Percentiles rank a stretch among this genome's conserved stretches.
phyloP scores from a whole-genome alignment of 805 yeast genomes.

The Torulaspora microellipsoides region DNA sequence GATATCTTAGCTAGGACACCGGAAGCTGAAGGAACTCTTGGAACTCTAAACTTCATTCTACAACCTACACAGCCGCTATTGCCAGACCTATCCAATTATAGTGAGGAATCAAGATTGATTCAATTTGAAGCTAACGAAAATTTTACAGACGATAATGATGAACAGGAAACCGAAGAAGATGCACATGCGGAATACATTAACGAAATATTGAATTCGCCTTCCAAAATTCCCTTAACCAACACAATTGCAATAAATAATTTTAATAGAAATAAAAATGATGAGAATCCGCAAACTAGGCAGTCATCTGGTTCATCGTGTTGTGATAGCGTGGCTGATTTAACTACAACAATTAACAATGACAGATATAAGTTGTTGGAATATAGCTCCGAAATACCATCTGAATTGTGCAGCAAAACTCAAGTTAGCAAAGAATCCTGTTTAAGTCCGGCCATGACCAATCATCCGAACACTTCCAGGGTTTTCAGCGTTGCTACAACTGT shows the following conservation, averaged over 20 bases:
- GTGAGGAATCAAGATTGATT: constrained; percentile 6
- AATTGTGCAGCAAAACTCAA: background rate
- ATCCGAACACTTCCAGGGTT: constrained; percentile 19
- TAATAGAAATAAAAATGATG: constrained; percentile 1
- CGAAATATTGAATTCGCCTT: constrained; percentile 20
- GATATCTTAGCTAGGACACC: constrained; percentile 6
- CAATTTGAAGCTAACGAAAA: constrained; percentile 10
- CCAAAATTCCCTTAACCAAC: constrained; percentile 28
- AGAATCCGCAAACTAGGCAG: constrained; percentile 15
- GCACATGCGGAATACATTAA: constrained; percentile 8
- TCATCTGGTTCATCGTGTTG: constrained; percentile 29
- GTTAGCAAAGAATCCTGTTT: background rate
- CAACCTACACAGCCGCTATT: constrained; percentile 25
- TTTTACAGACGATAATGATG: constrained; percentile 9
- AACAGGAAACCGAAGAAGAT: constrained; percentile 5
- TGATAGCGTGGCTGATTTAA: constrained; percentile 20
- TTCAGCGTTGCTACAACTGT: constrained; percentile 27
- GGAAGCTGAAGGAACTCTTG: constrained; percentile 1
- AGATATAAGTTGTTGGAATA: constrained; percentile 16
- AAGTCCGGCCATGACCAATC: constrained; percentile 6
- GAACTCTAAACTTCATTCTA: constrained; percentile 12
- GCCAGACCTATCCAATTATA: constrained; percentile 3
- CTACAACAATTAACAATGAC: constrained; percentile 17
- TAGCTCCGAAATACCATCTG: constrained; percentile 2
- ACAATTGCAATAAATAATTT: constrained; percentile 25